Evolutionary conservation across 257 asterid species (phyloP).

Genomic region (Fraxinus quadrangulata): DNA sequence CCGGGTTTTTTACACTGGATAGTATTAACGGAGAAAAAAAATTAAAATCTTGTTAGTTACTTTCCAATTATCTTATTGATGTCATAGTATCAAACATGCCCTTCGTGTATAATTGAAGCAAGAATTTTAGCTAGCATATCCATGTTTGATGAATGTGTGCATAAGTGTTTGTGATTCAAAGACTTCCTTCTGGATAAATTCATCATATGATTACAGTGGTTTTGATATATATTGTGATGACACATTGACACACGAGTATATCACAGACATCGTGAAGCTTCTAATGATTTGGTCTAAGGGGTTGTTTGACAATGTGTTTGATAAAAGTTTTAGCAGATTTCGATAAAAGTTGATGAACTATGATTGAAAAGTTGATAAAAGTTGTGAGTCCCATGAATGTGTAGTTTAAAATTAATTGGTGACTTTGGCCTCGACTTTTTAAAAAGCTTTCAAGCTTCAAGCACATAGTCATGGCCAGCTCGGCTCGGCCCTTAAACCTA

Average conservation of each 20-base stretch:
- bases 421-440: too few species aligned
- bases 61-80: too few species aligned
- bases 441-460: too few species aligned
- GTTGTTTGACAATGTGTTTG: too few species aligned
- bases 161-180: not conserved
- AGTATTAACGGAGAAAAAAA: not conserved
- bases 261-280: not conserved
- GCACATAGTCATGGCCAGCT: too few species aligned
- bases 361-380: too few species aligned
- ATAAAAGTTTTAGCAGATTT: too few species aligned
- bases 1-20: not conserved
- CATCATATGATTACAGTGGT: not conserved
- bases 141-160: not conserved
- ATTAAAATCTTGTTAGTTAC: not conserved
- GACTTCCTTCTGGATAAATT: not conserved
- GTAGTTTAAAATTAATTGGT: too few species aligned
- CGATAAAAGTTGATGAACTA: too few species aligned
- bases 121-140: not conserved
- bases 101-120: not conserved
- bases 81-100: not conserved
- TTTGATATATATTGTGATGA: not conserved
- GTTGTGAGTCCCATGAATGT: too few species aligned
- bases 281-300: not conserved
- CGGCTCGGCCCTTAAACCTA: too few species aligned
- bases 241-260: not conserved